Percentiles rank a stretch among this genome's conserved stretches.
These are phyloP conservation scores for Cladophialophora yegresii DNA, from an alignment of 2,329 filamentous ascomycete genomes.

Conservation along the genomic window DNA sequence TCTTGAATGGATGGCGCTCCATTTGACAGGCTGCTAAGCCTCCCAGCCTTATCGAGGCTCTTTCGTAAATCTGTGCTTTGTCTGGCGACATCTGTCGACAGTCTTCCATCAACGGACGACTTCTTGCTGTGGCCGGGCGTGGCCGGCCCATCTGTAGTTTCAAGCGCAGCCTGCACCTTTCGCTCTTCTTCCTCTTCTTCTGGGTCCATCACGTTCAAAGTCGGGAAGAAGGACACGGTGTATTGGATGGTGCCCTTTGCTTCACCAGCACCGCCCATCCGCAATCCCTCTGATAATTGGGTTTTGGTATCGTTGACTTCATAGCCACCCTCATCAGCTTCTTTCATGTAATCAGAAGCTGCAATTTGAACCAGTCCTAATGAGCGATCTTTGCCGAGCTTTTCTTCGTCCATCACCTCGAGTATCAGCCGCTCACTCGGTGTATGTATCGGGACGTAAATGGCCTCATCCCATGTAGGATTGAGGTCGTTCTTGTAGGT, in stretches of 20 bases:
- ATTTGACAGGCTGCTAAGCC: constrained; percentile 16
- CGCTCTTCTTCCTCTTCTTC: constrained; percentile 62
- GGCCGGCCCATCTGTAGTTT: constrained; percentile 6
- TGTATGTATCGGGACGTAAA: constrained; percentile 90
- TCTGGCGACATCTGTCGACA: constrained; percentile 22
- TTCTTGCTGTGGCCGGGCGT: constrained; percentile 33
- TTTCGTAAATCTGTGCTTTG: constrained; percentile 29
- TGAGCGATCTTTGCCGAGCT: constrained; percentile 83
- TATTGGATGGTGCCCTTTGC: constrained; percentile 81
- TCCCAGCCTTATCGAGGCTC: constrained; percentile 27
- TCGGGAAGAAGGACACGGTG: constrained; percentile 86
- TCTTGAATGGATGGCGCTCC: constrained; percentile 46
- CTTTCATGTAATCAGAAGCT: constrained; percentile 74
- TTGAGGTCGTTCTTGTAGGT: constrained; percentile 96
- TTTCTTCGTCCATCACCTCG: constrained; percentile 97
- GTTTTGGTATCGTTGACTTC: constrained; percentile 75
- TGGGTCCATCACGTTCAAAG: constrained; percentile 81
- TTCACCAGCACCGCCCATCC: constrained; percentile 69
- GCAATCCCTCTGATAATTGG: constrained; percentile 66
- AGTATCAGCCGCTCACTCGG: constrained; percentile 78
- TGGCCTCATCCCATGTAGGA: constrained; percentile 91
- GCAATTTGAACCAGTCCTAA: constrained; percentile 78
- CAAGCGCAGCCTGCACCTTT: constrained; percentile 38
- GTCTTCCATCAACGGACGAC: constrained; percentile 28
- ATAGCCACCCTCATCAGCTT: constrained; percentile 77